Base-by-base conservation (phyloP, 2,329 filamentous ascomycete genomes). In the Verticillium nonalfalfae region DNA sequence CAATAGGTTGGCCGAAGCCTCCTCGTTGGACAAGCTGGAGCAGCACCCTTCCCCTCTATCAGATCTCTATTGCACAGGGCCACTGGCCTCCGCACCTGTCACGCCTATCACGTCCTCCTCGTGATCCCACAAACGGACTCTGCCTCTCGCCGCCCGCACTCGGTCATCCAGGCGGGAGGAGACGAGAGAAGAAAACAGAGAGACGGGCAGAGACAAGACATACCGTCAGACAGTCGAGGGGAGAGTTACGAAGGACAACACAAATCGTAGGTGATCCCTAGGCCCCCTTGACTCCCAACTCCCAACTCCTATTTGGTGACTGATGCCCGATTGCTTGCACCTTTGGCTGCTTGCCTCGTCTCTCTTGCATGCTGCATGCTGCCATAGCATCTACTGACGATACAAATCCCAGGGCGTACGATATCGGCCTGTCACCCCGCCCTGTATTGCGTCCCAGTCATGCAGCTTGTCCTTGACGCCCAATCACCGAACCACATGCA, bases 291-390 rank as follows among this genome's bases (percentile, higher is more conserved):
- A 18, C 45, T 50, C 45, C 45, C 45, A 21, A 50, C 45, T 50
- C 45, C 18, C n/a, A 50, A n/a, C 39, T 45, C 39, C 38, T 7
- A 39, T 10, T 6, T n/a, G 14, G 39, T 9, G 59, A 33, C 63
- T 64, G 63, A 60, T 64, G 63, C 63, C 63, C 63, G 59, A 64
- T 64, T 64, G 60, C 45, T 50, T 50, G 45, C 45, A 50, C 45
- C 13, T 50, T 10, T 11, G 45, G 45, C 7, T 50, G 45, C 45
- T 18, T 26, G 21, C 45, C n/a, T 21, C 9, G 45, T 21, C n/a
- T 50, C 45, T 18, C 45, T 21, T 50, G 45, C 45, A 50, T 50
- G 45, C 45, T 50, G 45, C 45, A 50, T 50, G 45, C 45, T 50
- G 45, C 9, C 45, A 50, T 21, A 36, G 21, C 45, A n/a, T 50